These are phyloP conservation scores for Castanospermum australe DNA, from an alignment of 306 rosid genomes.

Conservation along the genomic window DNA sequence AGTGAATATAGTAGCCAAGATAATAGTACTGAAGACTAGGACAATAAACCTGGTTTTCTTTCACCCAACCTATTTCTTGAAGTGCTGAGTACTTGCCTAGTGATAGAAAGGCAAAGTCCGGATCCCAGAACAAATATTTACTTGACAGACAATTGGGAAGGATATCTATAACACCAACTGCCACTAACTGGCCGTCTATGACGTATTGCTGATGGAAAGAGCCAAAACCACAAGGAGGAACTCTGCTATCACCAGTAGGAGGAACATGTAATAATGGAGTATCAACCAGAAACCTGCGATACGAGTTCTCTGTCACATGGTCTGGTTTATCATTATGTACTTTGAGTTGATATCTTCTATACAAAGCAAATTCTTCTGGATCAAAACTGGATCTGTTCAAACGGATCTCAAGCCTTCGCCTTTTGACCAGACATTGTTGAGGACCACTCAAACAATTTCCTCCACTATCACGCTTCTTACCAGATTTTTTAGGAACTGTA, in stretches of 20 bases:
- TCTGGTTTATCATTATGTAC: slow-evolving; percentile 85
- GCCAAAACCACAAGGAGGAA: slow-evolving; percentile 93
- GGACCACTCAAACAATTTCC: slow-evolving; percentile 35
- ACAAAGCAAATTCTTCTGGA: slow-evolving; percentile 73
- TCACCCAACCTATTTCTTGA: slow-evolving; percentile 92
- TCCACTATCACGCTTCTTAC: slow-evolving; percentile 35
- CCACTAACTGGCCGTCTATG: slow-evolving; percentile 77
- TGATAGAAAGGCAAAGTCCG: slow-evolving; percentile 89
- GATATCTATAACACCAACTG: slow-evolving; percentile 95
- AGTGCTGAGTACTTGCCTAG: slow-evolving; percentile 91
- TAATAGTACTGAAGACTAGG: slow-evolving; percentile 81
- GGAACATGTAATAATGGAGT: slow-evolving; percentile 69
- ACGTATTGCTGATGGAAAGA: slow-evolving; percentile 97
- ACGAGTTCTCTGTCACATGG: slow-evolving; percentile 61
- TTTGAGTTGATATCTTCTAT: slow-evolving; percentile 65
- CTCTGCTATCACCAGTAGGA: slow-evolving; percentile 64
- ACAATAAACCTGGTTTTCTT: slow-evolving; percentile 74
- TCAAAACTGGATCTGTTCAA: slow-evolving; percentile 83
- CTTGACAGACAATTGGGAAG: slow-evolving; percentile 94
- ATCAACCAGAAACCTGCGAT: slow-evolving; percentile 81
- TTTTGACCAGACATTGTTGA: slow-evolving; percentile 41
- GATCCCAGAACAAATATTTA: slow-evolving; percentile 98
- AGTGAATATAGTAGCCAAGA: slow-evolving; percentile 96
- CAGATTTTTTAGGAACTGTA: slow-evolving; percentile 35
- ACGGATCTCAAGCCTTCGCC: slow-evolving; percentile 64